These are phyloP conservation scores for Collybiopsis confluens DNA, from an alignment of 768 basidiomycete species.

Conservation along the genomic window DNA sequence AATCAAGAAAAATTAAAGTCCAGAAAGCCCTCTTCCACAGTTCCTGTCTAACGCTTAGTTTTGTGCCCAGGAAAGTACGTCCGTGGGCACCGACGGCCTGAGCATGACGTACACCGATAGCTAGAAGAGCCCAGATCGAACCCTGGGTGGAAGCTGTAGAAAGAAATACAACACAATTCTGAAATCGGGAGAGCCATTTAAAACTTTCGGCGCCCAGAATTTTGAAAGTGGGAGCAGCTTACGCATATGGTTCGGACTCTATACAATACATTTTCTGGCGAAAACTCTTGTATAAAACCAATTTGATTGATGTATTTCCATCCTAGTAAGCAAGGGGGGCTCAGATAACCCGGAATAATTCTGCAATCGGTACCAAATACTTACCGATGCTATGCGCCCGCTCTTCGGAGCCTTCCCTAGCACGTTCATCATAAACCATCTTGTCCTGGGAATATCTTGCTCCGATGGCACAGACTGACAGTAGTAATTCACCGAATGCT, in stretches of 20 bases:
- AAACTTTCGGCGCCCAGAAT: too few relatives aligned
- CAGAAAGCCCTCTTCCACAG: conserved; percentile 74
- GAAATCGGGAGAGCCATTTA: conserved; percentile 2
- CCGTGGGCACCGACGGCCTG: conserved; percentile 75
- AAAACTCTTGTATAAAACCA: conserved; percentile 52
- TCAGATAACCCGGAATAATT: too few relatives aligned
- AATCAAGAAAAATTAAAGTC: conserved; percentile 23
- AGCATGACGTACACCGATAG: conserved; percentile 61
- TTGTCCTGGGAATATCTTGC: conserved; percentile 57
- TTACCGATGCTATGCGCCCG: conserved; percentile 23
- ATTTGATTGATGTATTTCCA: background rate
- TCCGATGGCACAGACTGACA: conserved; percentile 57
- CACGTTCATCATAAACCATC: conserved; percentile 45
- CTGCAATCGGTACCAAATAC: conserved; percentile 23
- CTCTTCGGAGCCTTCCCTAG: conserved; percentile 38
- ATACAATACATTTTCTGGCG: conserved; percentile 53
- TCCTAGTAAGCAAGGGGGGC: background rate
- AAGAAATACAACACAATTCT: conserved; percentile 47
- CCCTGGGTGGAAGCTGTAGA: conserved; percentile 46
- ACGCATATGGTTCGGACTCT: conserved; percentile 65
- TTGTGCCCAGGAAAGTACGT: conserved; percentile 25
- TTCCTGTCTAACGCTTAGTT: conserved; percentile 55
- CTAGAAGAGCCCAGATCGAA: conserved; percentile 58
- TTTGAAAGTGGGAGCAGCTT: conserved; percentile 19
- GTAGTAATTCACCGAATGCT: conserved; percentile 42